Conservation (phyloP, 306 rosid genomes). For the Casuarina equisetifolia region DNA sequence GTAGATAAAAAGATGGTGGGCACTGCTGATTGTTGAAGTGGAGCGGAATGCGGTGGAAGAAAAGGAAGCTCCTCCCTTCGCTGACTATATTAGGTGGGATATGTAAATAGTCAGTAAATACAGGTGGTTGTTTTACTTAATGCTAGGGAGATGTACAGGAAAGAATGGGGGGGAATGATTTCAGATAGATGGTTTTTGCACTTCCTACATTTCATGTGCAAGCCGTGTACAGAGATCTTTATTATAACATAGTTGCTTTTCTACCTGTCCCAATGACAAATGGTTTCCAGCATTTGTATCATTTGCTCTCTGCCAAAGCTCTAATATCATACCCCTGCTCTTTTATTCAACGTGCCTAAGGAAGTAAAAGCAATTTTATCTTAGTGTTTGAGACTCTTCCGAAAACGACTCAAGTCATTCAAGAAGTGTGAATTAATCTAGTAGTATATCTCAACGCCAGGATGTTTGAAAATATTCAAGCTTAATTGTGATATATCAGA, state of each 20-base stretch:
- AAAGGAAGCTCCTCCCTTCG: constrained; percentile 48
- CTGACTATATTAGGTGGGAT: constrained; percentile 54
- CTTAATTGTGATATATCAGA: too few species aligned
- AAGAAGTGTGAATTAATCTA: too few species aligned
- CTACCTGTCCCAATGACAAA: constrained; percentile 15
- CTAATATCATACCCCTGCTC: too few species aligned
- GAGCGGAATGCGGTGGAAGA: constrained; percentile 42
- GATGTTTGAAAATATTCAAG: too few species aligned
- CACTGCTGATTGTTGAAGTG: constrained; percentile 31
- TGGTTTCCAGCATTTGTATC: constrained; percentile 10
- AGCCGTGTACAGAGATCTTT: constrained; percentile 38
- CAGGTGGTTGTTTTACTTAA: constrained; percentile 37
- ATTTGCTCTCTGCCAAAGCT: neutral
- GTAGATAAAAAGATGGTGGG: constrained; percentile 45
- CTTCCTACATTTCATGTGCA: constrained; percentile 38
- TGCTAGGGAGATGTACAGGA: constrained; percentile 47
- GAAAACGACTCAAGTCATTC: too few species aligned
- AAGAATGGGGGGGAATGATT: constrained; percentile 20
- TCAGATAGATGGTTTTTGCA: constrained; percentile 27
- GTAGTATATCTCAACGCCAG: too few species aligned
- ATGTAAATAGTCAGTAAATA: constrained; percentile 52
- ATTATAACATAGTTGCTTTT: constrained; percentile 17
- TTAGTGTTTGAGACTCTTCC: too few species aligned
- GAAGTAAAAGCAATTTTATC: neutral
- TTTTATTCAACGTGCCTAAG: too few species aligned